phyloP scores from a whole-genome alignment of 192 early-diverging fungal species.

The Cladochytrium replicatum region DNA sequence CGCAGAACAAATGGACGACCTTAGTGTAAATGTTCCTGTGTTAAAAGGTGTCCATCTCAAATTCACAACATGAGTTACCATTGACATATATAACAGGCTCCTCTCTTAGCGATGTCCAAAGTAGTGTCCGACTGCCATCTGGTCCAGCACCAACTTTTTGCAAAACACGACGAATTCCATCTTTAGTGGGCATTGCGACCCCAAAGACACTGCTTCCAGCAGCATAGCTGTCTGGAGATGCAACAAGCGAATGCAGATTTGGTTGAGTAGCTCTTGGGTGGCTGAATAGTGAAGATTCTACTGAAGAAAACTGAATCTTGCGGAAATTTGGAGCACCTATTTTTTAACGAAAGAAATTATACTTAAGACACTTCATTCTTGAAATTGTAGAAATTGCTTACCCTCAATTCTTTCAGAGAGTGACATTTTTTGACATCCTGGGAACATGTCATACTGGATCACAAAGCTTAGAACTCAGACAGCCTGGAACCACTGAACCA shows the following conservation, averaged over 20 bases:
- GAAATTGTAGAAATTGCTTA: conserved; percentile 7
- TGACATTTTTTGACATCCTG: conserved; percentile 51
- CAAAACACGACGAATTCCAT: conserved; percentile 40
- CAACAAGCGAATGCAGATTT: conserved; percentile 2
- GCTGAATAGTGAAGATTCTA: conserved; percentile 8
- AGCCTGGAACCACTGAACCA: conserved; percentile 5
- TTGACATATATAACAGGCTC: conserved; percentile 58
- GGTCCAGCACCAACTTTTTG: conserved; percentile 39
- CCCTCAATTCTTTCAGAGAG: conserved; percentile 48
- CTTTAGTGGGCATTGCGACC: conserved; percentile 53
- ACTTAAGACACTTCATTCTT: not conserved
- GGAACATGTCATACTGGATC: conserved; percentile 44
- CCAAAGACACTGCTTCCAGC: conserved; percentile 41
- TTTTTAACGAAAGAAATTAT: no score
- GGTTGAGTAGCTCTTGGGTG: not conserved
- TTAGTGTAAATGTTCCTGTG: not conserved
- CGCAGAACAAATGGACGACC: conserved; percentile 49
- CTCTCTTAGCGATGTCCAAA: conserved; percentile 57
- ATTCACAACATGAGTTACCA: conserved; percentile 5
- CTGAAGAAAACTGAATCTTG: conserved; percentile 25
- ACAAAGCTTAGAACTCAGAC: not conserved
- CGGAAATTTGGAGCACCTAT: conserved; percentile 49
- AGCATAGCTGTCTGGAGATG: no score
- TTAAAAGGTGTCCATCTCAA: not conserved
- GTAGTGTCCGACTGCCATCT: conserved; percentile 23